phyloP scores from a whole-genome alignment of 2,329 filamentous ascomycete genomes.

The Aspergillus puulaauensis region DNA sequence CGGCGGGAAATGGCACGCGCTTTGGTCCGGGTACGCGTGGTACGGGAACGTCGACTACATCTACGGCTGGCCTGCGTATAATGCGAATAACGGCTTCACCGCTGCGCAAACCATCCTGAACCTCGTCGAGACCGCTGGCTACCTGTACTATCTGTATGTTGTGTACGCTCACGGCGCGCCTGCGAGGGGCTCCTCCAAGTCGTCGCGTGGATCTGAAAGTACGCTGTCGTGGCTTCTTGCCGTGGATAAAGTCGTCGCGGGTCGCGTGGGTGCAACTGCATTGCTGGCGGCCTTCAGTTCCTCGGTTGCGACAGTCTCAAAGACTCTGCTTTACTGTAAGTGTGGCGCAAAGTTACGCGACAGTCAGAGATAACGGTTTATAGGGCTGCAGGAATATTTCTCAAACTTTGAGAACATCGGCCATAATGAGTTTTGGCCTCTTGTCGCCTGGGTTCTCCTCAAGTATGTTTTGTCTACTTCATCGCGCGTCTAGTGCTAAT shows the following conservation, averaged over 20 bases:
- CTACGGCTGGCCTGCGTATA: constrained; percentile 74
- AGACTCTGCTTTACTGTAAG: constrained; percentile 67
- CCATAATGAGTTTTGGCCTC: constrained; percentile 56
- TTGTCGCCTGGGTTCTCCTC: constrained; percentile 65
- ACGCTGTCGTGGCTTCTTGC: constrained; percentile 46
- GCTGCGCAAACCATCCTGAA: constrained; percentile 72
- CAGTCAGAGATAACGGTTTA: neutral
- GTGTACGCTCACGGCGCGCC: constrained; percentile 46
- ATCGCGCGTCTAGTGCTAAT: constrained; percentile 15
- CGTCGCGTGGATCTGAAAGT: constrained; percentile 28
- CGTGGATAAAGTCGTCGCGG: constrained; percentile 52
- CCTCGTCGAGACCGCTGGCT: constrained; percentile 65
- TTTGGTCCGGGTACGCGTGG: constrained; percentile 76
- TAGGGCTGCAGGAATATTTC: constrained; percentile 60
- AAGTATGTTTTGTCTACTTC: constrained; percentile 53
- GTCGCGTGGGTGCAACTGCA: constrained; percentile 54
- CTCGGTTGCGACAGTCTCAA: constrained; percentile 64
- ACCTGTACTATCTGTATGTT: constrained; percentile 61
- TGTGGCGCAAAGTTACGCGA: constrained; percentile 12
- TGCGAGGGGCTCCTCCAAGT: constrained; percentile 22
- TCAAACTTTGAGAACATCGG: constrained; percentile 61
- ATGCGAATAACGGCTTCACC: constrained; percentile 71
- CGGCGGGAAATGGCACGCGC: constrained; percentile 67
- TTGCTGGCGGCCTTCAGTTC: constrained; percentile 60
- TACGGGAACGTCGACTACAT: constrained; percentile 79